Percentiles rank a stretch among this genome's conserved stretches.
phyloP scores from a whole-genome alignment of 768 basidiomycete genomes.

The Lactarius sp. region DNA sequence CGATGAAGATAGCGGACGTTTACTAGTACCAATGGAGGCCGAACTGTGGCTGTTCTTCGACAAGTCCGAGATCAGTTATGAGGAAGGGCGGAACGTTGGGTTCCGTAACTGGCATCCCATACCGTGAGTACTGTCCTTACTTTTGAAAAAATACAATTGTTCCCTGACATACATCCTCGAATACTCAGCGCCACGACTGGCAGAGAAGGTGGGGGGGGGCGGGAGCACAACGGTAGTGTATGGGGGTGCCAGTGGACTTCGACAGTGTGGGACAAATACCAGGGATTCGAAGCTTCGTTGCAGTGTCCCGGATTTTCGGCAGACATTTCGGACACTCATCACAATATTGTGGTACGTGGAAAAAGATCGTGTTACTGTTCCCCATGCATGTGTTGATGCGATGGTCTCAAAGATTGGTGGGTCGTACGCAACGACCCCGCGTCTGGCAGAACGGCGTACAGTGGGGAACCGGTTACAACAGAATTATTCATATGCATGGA shows the following conservation, averaged over 20 bases:
- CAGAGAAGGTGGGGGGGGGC: conserved; percentile 43
- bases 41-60: conserved; percentile 80
- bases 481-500: conserved; percentile 88
- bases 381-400: conserved; percentile 14
- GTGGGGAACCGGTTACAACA: conserved; percentile 91
- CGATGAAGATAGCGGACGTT: conserved; percentile 78
- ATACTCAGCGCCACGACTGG: conserved; percentile 63
- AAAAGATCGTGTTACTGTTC: background rate
- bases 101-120: conserved; percentile 92
- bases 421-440: conserved; percentile 81
- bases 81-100: conserved; percentile 76
- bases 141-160: background rate
- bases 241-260: conserved; percentile 99
- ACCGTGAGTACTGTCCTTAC: conserved; percentile 52
- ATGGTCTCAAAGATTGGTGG: conserved; percentile 68
- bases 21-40: conserved; percentile 91
- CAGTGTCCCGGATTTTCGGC: conserved; percentile 88
- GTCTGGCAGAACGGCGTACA: conserved; percentile 67
- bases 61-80: conserved; percentile 66
- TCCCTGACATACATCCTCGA: conserved; percentile 7
- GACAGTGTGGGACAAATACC: conserved; percentile 65
- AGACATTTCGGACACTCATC: conserved; percentile 88
- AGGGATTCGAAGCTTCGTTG: conserved; percentile 58
- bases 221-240: conserved; percentile 87
- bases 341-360: conserved; percentile 78